phyloP scores from a whole-genome alignment of 106 monocot species.

The Platanthera zijinensis region DNA sequence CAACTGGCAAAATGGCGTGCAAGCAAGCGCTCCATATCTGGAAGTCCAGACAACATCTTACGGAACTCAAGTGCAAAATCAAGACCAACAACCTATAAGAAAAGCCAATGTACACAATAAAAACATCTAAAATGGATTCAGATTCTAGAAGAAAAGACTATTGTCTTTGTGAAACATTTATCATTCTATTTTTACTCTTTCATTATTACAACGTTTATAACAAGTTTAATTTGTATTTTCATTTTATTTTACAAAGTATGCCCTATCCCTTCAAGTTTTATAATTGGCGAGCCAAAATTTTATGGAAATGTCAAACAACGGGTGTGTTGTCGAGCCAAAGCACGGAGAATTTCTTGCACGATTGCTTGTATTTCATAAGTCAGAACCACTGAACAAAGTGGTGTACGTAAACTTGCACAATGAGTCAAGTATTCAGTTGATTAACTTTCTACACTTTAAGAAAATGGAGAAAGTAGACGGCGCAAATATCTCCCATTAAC shows the following conservation, averaged over 20 bases:
- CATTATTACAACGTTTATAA: too few relatives aligned
- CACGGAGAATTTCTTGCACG: background rate
- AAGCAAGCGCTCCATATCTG: constrained; percentile 93
- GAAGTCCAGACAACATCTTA: constrained; percentile 61
- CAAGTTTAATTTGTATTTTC: too few relatives aligned
- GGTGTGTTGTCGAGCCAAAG: too few relatives aligned
- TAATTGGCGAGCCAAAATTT: too few relatives aligned
- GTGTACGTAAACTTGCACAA: background rate
- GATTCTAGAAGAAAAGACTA: background rate
- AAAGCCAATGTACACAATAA: background rate
- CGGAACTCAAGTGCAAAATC: constrained; percentile 55
- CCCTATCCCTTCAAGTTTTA: too few relatives aligned
- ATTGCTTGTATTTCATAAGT: background rate
- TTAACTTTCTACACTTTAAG: background rate
- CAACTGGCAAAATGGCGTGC: constrained; percentile 75
- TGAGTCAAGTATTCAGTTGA: background rate
- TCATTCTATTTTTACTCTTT: too few relatives aligned
- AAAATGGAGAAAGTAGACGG: background rate
- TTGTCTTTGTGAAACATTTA: background rate
- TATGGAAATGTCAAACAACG: too few relatives aligned
- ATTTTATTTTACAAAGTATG: too few relatives aligned
- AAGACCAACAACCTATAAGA: constrained; percentile 32
- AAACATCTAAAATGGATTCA: background rate
- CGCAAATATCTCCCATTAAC: background rate
- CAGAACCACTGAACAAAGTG: background rate